Conservation (phyloP, 2,329 filamentous ascomycete genomes). For the Phaeosphaeriaceae sp. region DNA sequence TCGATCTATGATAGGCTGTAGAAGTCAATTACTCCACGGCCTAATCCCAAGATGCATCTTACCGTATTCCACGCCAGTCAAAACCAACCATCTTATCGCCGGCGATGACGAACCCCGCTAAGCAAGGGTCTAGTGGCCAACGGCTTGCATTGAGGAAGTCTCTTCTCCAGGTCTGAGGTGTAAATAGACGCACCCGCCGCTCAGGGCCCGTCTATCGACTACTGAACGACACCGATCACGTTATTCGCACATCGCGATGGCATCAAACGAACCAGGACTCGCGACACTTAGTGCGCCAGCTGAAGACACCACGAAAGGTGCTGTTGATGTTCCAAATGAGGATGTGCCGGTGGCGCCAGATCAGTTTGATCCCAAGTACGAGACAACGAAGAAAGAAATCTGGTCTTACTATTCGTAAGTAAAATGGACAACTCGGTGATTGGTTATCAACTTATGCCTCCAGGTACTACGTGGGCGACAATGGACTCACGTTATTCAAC, state of each 20-base stretch:
- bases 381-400: conserved; percentile 62
- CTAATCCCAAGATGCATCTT: conserved; percentile 5
- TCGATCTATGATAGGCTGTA: not conserved
- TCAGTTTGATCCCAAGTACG: conserved; percentile 61
- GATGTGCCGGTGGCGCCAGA: conserved; percentile 59
- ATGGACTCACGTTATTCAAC: conserved; percentile 68
- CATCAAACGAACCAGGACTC: conserved; percentile 31
- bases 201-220: not conserved
- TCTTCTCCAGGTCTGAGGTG: not conserved
- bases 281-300: conserved; percentile 28
- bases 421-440: not conserved
- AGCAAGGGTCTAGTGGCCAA: conserved; percentile 12
- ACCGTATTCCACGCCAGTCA: conserved; percentile 3
- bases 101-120: conserved; percentile 13
- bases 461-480: conserved; percentile 71
- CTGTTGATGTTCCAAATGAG: conserved; percentile 29
- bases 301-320: conserved; percentile 28
- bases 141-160: conserved; percentile 9
- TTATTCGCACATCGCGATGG: conserved; percentile 11
- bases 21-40: not conserved
- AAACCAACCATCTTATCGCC: conserved; percentile 11
- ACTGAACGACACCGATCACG: not conserved
- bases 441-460: conserved; percentile 10
- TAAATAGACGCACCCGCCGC: not conserved
- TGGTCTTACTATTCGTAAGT: conserved; percentile 63